These are phyloP conservation scores for Nitzschia palea DNA, from an alignment of 108 stramenopile genomes.

Conservation along the genomic window DNA sequence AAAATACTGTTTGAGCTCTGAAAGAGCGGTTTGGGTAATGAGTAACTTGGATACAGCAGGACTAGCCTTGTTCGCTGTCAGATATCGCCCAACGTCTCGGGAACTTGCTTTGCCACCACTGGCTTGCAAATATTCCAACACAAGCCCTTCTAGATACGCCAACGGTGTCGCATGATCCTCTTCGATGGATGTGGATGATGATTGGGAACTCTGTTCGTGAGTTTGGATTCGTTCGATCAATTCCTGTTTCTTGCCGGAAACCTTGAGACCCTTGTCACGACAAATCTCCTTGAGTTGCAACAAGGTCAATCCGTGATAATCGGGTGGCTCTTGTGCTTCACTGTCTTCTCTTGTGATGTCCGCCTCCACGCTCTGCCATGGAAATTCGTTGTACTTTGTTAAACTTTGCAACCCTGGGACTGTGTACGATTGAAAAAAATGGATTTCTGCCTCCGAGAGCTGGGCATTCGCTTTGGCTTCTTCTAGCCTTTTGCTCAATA, in stretches of 20 bases:
- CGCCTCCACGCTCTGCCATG: neutral
- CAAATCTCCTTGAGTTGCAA: conserved; percentile 70
- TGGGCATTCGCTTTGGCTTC: neutral
- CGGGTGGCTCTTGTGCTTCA: conserved; percentile 6
- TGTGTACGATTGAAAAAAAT: conserved; percentile 10
- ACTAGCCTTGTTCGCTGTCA: conserved; percentile 35
- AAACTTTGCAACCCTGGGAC: neutral
- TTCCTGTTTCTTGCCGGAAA: conserved; percentile 68
- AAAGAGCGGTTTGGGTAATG: conserved; percentile 16
- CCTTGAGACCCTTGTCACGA: conserved; percentile 54
- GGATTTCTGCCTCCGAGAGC: neutral
- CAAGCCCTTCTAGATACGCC: conserved; percentile 49
- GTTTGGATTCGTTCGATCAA: conserved; percentile 55
- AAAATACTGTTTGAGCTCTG: conserved; percentile 37
- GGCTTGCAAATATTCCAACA: conserved; percentile 65
- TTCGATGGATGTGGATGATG: neutral
- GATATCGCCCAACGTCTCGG: conserved; percentile 76
- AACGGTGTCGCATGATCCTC: conserved; percentile 2
- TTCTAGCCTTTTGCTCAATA: neutral
- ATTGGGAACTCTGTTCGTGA: conserved; percentile 26
- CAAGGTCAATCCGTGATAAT: conserved; percentile 57
- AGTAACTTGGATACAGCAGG: neutral
- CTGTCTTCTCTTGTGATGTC: neutral
- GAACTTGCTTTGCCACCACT: conserved; percentile 71
- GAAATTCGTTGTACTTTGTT: conserved; percentile 14